Evolutionary conservation across 2,329 filamentous ascomycete genomes (phyloP), one percentile per base, ranked within the genome.

Genomic region (Colletotrichum sp.): DNA sequence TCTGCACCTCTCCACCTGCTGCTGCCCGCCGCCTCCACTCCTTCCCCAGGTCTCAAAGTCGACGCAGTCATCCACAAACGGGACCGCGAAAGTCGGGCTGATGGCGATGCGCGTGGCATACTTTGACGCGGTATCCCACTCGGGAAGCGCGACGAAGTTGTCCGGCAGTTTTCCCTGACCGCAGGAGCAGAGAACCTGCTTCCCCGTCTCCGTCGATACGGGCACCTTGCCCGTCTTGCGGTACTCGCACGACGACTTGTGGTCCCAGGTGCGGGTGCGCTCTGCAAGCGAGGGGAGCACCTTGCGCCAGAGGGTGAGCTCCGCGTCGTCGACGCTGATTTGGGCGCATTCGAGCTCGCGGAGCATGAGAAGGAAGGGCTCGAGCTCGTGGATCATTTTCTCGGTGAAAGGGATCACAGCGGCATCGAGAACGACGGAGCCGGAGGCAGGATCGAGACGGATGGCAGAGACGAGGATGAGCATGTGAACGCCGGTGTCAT

Each of bases 71-170:
- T 90, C 88, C 2, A 88, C 85, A 12, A 86, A 83, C 0, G 85
- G 84, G 26, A 85, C 84, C 10, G 88, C 82, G 79, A 87, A 93
- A 0, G 85, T 82, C 0, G 90, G 90, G 71, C 91, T 92, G 78
- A 93, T 90, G 6, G 90, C 90, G 8, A 91, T 84, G 8, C 92
- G 87, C 32, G 92, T 90, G 32, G 89, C 86, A 65, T 87, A 82
- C 70, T 84, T 80, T 2, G 83, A 82, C 13, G 85, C 85, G 10
- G 80, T 82, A 1, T 88, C 84, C 85, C 89, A 89, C 21, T 85
- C 84, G 0, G 88, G 87, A 8, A 89, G 65, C 5, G 80, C 72
- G 52, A 86, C 77, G 69, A 85, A 91, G 60, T 80, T 68, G 0
- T 82, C 76, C 0, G 88, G 88, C 7, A 90, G 75, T 32, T 81